phyloP scores from a whole-genome alignment of 2,329 filamentous ascomycete species.

The Xylariaceae sp. region DNA sequence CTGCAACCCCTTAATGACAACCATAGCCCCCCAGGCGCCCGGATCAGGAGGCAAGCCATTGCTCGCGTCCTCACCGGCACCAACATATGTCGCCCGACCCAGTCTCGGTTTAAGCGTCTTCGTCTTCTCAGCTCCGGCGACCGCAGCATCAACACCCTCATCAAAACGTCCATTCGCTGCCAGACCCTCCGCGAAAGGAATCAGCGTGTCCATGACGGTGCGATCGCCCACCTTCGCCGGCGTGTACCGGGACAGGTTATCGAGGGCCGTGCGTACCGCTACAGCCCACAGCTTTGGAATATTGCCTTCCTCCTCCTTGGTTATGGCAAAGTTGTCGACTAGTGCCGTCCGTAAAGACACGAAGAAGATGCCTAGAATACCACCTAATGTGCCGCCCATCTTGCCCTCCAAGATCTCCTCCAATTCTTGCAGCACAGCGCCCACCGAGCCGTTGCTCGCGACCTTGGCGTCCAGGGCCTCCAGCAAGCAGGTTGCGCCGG shows the following conservation, averaged over 20 bases:
- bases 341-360: slow-evolving; percentile 50
- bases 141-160: slow-evolving; percentile 63
- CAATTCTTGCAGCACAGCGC: slow-evolving; percentile 55
- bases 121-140: slow-evolving; percentile 66
- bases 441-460: slow-evolving; percentile 53
- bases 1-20: slow-evolving; percentile 53
- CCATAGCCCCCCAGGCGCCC: slow-evolving; percentile 73
- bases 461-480: slow-evolving; percentile 52
- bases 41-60: slow-evolving; percentile 68
- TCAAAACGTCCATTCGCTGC: slow-evolving; percentile 54
- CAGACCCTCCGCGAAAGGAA: slow-evolving; percentile 59
- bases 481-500: slow-evolving; percentile 56
- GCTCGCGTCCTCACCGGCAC: slow-evolving; percentile 58
- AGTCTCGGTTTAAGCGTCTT: slow-evolving; percentile 69
- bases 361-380: slow-evolving; percentile 52
- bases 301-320: slow-evolving; percentile 38
- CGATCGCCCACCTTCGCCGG: slow-evolving; percentile 62
- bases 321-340: slow-evolving; percentile 45
- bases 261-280: slow-evolving; percentile 52
- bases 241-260: slow-evolving; percentile 58
- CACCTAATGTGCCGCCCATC: slow-evolving; percentile 54
- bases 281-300: slow-evolving; percentile 51
- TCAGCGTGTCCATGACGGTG: slow-evolving; percentile 64
- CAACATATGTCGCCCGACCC: slow-evolving; percentile 73
- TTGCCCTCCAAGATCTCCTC: slow-evolving; percentile 63